These are phyloP conservation scores for Sungouiozyma ichnusensis DNA, from an alignment of 805 yeast species.

Conservation along the genomic window DNA sequence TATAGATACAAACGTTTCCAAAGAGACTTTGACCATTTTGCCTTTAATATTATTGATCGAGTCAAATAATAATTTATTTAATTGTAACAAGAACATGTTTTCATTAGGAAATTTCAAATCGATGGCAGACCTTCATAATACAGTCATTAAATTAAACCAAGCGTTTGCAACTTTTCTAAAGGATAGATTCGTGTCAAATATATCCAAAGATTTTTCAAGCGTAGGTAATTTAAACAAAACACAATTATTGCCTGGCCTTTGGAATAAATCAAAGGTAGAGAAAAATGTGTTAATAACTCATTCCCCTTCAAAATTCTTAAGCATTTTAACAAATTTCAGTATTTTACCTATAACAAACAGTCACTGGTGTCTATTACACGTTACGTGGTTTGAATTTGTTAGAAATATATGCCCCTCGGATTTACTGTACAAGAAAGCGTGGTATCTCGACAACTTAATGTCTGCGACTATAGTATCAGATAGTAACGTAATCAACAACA, in stretches of 20 bases:
- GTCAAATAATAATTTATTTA: slow-evolving; percentile 1
- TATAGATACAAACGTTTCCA: slow-evolving; percentile 1
- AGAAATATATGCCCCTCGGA: slow-evolving; percentile 6
- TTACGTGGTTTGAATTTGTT: slow-evolving; percentile 21
- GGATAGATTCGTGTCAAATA: not conserved
- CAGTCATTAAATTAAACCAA: slow-evolving; percentile 8
- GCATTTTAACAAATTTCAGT: slow-evolving; percentile 5
- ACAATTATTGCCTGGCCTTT: not conserved
- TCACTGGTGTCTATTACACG: slow-evolving; percentile 19
- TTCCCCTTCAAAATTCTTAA: slow-evolving; percentile 7
- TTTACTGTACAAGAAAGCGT: slow-evolving; percentile 4
- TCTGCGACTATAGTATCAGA: slow-evolving; percentile 6
- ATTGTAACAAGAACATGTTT: slow-evolving; percentile 1
- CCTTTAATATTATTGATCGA: slow-evolving; percentile 3
- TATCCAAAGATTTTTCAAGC: not conserved
- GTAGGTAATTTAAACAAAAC: not conserved
- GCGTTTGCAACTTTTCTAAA: slow-evolving; percentile 1
- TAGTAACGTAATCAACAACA: slow-evolving; percentile 12
- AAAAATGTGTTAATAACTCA: slow-evolving; percentile 3
- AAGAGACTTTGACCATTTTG: not conserved
- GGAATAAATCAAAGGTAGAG: not conserved
- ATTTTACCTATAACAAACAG: slow-evolving; percentile 7
- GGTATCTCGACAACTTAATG: slow-evolving; percentile 1
- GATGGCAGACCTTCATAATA: slow-evolving; percentile 10
- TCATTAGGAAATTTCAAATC: slow-evolving; percentile 8